Evolutionary conservation across 176 grass and related monocot genomes (phyloP).

Genomic region (Rhynchospora tenuis): DNA sequence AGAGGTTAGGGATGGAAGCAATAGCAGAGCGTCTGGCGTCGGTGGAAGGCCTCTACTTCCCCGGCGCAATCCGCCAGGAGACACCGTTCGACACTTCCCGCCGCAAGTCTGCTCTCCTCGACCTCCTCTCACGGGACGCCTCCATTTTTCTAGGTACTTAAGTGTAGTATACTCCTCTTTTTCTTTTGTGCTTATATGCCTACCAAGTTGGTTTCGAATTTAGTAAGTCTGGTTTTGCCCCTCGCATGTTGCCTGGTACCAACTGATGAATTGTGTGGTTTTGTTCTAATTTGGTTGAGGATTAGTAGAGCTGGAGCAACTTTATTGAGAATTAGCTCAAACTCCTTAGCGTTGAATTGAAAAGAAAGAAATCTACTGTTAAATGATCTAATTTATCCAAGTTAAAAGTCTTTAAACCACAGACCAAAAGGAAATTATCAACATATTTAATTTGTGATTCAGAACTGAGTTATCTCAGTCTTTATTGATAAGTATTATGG

Average conservation of each 20-base stretch:
- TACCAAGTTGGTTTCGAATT: not conserved
- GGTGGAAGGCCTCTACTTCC: constrained; percentile 80
- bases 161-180: not conserved
- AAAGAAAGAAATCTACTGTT: not conserved
- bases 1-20: constrained; percentile 53
- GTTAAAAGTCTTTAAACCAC: not conserved
- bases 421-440: not conserved
- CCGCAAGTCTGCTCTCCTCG: constrained; percentile 41
- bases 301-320: not conserved
- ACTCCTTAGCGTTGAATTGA: not conserved
- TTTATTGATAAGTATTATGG: not conserved
- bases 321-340: not conserved
- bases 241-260: not conserved
- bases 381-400: not conserved
- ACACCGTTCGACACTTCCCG: constrained; percentile 8
- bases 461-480: not conserved
- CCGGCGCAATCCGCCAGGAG: constrained; percentile 46
- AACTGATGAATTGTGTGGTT: not conserved
- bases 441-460: not conserved
- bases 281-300: not conserved
- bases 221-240: not conserved
- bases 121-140: constrained; percentile 71
- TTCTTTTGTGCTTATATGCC: not conserved
- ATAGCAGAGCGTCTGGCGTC: constrained; percentile 67
- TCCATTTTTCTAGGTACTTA: constrained; percentile 66